Percentiles rank a stretch among this genome's conserved stretches.
These are phyloP conservation scores for Curvularia spicifera DNA, from an alignment of 2,329 filamentous ascomycete genomes.

Conservation along the genomic window DNA sequence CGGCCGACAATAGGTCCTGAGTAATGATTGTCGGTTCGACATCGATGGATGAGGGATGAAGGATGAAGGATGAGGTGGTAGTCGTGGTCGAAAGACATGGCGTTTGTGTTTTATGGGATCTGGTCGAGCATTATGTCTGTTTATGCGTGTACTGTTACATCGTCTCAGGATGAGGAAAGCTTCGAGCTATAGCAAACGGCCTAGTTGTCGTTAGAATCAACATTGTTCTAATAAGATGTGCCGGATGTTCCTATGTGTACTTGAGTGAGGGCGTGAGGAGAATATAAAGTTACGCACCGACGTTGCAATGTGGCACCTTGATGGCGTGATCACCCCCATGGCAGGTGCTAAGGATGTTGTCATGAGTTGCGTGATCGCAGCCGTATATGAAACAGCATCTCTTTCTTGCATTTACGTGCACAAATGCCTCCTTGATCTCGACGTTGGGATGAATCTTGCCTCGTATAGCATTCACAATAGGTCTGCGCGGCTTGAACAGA, in stretches of 20 bases:
- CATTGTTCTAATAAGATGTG: conserved; percentile 2
- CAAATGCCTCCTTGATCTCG: not conserved
- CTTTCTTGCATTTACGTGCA: not conserved
- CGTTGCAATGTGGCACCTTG: conserved; percentile 20
- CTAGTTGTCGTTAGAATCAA: conserved; percentile 6
- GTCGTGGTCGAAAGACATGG: conserved; percentile 7
- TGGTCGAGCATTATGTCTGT: conserved; percentile 2
- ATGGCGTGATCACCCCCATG: conserved; percentile 24
- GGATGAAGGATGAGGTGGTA: conserved; percentile 9
- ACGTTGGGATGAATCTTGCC: too few species aligned
- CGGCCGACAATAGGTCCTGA: conserved; percentile 36
- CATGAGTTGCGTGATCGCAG: not conserved
- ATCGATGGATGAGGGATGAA: conserved; percentile 14
- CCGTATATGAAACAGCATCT: not conserved
- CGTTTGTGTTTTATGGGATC: conserved; percentile 14
- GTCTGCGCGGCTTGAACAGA: not conserved
- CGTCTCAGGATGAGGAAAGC: not conserved
- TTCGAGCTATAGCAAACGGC: not conserved
- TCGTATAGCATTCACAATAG: not conserved
- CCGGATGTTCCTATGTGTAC: not conserved
- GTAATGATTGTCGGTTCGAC: conserved; percentile 29
- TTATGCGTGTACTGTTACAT: conserved; percentile 8
- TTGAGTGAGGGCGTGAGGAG: not conserved
- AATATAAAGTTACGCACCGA: not conserved
- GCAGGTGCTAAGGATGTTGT: not conserved